Conservation (phyloP, 2,329 filamentous ascomycete genomes). For the Dactylellina sp. region DNA sequence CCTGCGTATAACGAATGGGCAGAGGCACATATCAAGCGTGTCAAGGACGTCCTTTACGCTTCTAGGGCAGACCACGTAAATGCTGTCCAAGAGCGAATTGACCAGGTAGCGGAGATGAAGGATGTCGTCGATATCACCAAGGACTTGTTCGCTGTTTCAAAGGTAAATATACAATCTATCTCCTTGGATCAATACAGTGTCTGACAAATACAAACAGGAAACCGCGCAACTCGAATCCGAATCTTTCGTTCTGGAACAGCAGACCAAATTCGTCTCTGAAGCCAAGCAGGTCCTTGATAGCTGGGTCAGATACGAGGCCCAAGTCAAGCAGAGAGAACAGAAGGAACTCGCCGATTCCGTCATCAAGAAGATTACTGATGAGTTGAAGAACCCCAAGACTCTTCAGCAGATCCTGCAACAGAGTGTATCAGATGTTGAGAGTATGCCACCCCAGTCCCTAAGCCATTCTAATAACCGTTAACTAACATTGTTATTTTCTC, state of each 20-base stretch:
- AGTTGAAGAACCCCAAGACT: constrained; percentile 96
- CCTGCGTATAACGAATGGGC: constrained; percentile 95
- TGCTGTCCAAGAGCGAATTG: constrained; percentile 93
- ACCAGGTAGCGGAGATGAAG: constrained; percentile 92
- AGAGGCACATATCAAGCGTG: constrained; percentile 86
- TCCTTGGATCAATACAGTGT: not conserved
- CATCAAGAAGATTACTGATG: constrained; percentile 98
- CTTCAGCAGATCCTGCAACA: constrained; percentile 98
- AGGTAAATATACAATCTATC: constrained; percentile 71
- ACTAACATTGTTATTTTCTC: constrained; percentile 8
- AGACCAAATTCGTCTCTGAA: constrained; percentile 89
- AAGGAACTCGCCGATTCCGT: constrained; percentile 90
- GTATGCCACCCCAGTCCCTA: constrained; percentile 7
- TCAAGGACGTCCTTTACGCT: constrained; percentile 93
- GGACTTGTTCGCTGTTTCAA: constrained; percentile 95
- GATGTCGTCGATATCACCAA: constrained; percentile 97
- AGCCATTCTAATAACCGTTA: not conserved
- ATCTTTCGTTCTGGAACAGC: constrained; percentile 97
- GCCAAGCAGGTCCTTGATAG: constrained; percentile 96
- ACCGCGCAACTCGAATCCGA: constrained; percentile 95
- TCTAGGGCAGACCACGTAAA: constrained; percentile 94
- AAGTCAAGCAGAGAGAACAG: constrained; percentile 99
- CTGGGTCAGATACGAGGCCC: constrained; percentile 97
- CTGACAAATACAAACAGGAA: constrained; percentile 72
- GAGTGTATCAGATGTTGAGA: constrained; percentile 92